These are phyloP conservation scores for Salisapilia sapeloensis DNA, from an alignment of 352 stramenopile genomes.

Conservation along the genomic window DNA sequence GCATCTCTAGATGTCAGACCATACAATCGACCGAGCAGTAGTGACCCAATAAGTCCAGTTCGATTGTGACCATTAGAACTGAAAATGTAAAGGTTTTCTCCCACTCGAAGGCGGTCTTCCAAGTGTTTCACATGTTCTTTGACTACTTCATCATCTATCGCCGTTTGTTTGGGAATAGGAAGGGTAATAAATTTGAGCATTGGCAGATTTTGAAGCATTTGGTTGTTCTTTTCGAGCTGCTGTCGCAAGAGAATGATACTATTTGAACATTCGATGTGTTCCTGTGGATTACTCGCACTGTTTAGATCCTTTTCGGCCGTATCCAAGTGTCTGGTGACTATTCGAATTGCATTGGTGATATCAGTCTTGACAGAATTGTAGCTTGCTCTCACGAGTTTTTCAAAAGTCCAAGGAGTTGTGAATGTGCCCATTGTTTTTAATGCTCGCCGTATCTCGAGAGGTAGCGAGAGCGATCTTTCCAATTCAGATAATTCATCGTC, in stretches of 20 bases:
- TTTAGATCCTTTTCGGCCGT: background rate
- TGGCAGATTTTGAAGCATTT: conserved; percentile 11
- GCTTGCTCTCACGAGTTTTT: too few species aligned
- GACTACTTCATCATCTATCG: conserved; percentile 6
- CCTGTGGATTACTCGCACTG: background rate
- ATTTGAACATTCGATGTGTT: conserved; percentile 6
- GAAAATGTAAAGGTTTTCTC: conserved; percentile 60
- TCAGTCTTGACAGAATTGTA: too few species aligned
- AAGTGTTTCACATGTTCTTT: conserved; percentile 13
- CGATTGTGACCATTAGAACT: conserved; percentile 48
- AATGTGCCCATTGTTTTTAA: too few species aligned
- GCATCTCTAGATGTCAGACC: conserved; percentile 32
- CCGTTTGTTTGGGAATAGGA: conserved; percentile 24
- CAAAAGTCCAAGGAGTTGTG: too few species aligned
- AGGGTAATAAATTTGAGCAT: conserved; percentile 33
- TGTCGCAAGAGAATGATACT: conserved; percentile 31
- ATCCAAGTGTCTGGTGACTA: conserved; percentile 5
- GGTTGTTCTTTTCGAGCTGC: conserved; percentile 14
- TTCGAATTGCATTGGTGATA: too few species aligned
- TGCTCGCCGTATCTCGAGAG: too few species aligned
- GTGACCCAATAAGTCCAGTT: conserved; percentile 38
- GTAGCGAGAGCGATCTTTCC: too few species aligned
- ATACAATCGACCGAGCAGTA: conserved; percentile 60
- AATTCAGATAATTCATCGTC: too few species aligned
- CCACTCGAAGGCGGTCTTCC: conserved; percentile 25